Base-by-base conservation (phyloP, 345 rosid species). In the Kandelia obovata region DNA sequence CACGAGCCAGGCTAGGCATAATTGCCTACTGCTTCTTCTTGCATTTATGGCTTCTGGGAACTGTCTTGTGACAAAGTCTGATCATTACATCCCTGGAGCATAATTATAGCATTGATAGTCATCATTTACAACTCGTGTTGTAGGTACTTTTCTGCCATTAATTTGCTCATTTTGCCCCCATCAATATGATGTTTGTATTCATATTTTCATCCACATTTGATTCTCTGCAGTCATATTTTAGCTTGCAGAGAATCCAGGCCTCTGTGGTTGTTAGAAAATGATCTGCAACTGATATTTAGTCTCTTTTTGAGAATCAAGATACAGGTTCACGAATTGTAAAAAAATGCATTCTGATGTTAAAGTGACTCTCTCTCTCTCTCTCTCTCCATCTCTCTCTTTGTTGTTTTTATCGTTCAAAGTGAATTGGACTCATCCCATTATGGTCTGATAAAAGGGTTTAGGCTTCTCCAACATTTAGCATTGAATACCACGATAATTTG, bases 21-120 rank as follows among this genome's bases (percentile, higher is more conserved):
- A 77, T 94, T 23, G 80, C 85, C 32, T 91, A 94, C 71, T 87
- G 92, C 79, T 80, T 94, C 34, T 43, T 94, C 81, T 65, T 94
- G 82, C 96, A 94, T 65, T 51, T 87, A 63, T 94, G 96, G 97
- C 80, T 91, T 39, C 64, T 94, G 76, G 97, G 84, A 69, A 81
- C 90, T 75, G 73, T 94, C 71, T 81, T 93, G 84, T 89, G 78
- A 81, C 25, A 1, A 60, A 68, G 52, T 28, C 49, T 1, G 62
- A 71, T 52, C 62, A 11, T 39, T 32, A 26, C 32, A 28, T 37
- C 6, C 64, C 69, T 19, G 47, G 28, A 7, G 16, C 68, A 51
- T 17, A 46, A 57, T 61, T 46, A 31, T 66, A 34, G 35, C 64
- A 32, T 20, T 64, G 31, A 23, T 67, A 35, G 28, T 67, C 67